These are phyloP conservation scores for Pseudoscleropodium purum DNA, from an alignment of 225 moss, liverwort and hornwort species.

Conservation along the genomic window DNA sequence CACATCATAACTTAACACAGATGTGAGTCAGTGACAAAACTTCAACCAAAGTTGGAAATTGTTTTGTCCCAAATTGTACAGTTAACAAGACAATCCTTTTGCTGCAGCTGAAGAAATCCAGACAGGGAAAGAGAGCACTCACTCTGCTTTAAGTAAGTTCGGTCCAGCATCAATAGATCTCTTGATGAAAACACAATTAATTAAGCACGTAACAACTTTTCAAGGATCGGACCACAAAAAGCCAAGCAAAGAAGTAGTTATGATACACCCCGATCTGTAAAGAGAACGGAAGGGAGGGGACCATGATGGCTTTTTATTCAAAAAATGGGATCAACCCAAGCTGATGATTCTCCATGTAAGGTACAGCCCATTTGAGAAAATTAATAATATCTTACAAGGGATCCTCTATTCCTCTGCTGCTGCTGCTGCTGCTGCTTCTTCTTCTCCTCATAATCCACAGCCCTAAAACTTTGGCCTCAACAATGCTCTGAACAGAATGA, in stretches of 20 bases:
- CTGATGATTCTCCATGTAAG: constrained; percentile 1
- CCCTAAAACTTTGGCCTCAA: neutral
- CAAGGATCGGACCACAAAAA: neutral
- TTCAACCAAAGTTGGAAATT: no score
- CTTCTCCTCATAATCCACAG: neutral
- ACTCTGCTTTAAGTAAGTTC: no score
- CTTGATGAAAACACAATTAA: neutral
- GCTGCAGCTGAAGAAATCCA: neutral
- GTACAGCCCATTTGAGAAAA: constrained; percentile 10
- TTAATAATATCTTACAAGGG: constrained; percentile 5
- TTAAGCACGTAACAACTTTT: neutral
- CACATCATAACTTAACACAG: no score
- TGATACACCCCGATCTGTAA: neutral
- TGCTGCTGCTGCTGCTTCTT: neutral
- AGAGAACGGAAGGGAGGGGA: neutral
- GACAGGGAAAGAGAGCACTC: neutral
- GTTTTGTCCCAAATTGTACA: neutral
- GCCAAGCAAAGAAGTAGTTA: constrained; percentile 11
- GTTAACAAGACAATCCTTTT: neutral
- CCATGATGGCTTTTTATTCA: constrained; percentile 27
- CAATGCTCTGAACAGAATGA: constrained; percentile 4
- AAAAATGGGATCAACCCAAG: constrained; percentile 17
- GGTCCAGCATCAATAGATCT: neutral
- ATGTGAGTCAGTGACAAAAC: neutral
- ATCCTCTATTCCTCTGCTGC: neutral